These are phyloP conservation scores for Phytophthora capsici DNA, from an alignment of 352 stramenopile species.

Conservation along the genomic window DNA sequence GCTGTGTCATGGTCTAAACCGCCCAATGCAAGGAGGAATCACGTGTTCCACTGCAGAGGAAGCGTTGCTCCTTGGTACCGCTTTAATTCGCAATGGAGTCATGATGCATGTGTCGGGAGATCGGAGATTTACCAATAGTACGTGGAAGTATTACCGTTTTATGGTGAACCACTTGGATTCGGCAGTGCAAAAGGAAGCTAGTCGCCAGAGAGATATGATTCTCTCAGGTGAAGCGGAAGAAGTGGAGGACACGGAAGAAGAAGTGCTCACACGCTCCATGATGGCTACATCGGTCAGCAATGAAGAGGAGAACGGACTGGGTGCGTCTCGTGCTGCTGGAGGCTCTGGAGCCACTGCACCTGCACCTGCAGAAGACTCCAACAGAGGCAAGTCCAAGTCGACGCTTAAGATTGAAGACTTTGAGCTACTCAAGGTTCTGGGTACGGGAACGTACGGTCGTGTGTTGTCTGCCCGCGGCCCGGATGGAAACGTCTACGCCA, in stretches of 20 bases:
- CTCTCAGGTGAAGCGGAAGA: conserved; percentile 80
- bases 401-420: conserved; percentile 89
- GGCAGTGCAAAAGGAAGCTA: conserved; percentile 49
- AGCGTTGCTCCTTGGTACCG: conserved; percentile 75
- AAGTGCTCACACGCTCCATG: conserved; percentile 63
- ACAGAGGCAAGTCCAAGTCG: conserved; percentile 77
- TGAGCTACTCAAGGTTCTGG: conserved; percentile 85
- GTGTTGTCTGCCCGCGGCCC: conserved; percentile 76
- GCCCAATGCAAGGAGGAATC: conserved; percentile 83
- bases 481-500: conserved; percentile 81
- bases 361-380: conserved; percentile 28
- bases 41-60: conserved; percentile 88
- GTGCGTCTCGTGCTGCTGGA: conserved; percentile 32
- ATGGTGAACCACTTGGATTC: conserved; percentile 79
- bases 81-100: conserved; percentile 70
- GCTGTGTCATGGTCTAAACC: conserved; percentile 85
- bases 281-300: conserved; percentile 67
- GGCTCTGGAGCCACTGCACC: conserved; percentile 18
- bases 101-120: conserved; percentile 80
- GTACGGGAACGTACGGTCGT: conserved; percentile 84
- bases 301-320: conserved; percentile 57
- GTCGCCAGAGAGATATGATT: conserved; percentile 66
- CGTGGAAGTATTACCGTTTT: conserved; percentile 91
- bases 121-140: conserved; percentile 76
- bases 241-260: conserved; percentile 74